phyloP scores from a whole-genome alignment of 768 basidiomycete species.

The Rhizopogon rudus region DNA sequence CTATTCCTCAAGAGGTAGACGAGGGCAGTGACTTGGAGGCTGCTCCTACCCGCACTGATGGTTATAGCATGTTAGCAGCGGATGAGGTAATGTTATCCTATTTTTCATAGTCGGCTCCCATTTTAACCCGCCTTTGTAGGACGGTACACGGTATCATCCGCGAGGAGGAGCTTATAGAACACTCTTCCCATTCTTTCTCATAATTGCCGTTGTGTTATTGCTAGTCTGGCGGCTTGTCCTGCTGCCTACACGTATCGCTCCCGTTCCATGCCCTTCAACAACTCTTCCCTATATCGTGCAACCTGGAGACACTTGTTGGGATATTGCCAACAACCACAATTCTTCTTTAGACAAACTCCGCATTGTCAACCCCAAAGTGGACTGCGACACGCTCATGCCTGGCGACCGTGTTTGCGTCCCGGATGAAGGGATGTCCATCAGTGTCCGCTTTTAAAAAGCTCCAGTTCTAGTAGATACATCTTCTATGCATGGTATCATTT shows the following conservation, averaged over 20 bases:
- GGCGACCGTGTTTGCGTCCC: constrained; percentile 61
- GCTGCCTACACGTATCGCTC: constrained; percentile 21
- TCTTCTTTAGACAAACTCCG: constrained; percentile 48
- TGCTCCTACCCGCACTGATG: constrained; percentile 47
- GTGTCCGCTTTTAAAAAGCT: constrained; percentile 17
- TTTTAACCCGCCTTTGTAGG: constrained; percentile 23
- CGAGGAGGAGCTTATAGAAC: constrained; percentile 49
- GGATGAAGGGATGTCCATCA: constrained; percentile 29
- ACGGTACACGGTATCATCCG: constrained; percentile 24
- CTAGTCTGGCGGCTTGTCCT: constrained; percentile 60
- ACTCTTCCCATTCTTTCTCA: constrained; percentile 69
- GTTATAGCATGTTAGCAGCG: constrained; percentile 48
- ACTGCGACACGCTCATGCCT: constrained; percentile 55
- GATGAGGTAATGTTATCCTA: constrained; percentile 41
- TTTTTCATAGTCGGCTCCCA: not conserved
- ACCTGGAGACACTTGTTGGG: constrained; percentile 66
- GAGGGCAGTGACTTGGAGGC: constrained; percentile 49
- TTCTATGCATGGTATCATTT: constrained; percentile 6
- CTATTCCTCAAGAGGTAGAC: constrained; percentile 21
- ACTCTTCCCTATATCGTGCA: constrained; percentile 41
- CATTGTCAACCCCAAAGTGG: constrained; percentile 46
- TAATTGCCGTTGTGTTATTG: constrained; percentile 57
- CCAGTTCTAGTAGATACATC: not conserved
- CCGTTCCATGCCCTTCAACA: constrained; percentile 30
- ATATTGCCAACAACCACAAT: constrained; percentile 44